Percentiles rank a stretch among this genome's conserved stretches.
Conservation (phyloP, 352 stramenopile genomes). For the Pythium aristosporum region DNA sequence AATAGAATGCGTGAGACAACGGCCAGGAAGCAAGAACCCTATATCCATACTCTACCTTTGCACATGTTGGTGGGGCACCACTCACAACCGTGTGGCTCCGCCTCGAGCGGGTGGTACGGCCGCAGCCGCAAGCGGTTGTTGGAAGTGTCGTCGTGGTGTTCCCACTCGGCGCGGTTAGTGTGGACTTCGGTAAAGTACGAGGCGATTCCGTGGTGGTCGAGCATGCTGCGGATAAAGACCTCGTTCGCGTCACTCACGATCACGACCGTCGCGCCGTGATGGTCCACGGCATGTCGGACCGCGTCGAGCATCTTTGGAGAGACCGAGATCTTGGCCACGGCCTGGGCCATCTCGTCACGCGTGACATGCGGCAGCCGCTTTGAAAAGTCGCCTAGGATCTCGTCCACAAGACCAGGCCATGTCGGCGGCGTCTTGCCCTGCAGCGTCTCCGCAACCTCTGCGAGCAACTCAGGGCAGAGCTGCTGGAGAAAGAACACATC, state of each 20-base stretch:
- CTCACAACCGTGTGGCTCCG: conserved; percentile 26
- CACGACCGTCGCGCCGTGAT: conserved; percentile 19
- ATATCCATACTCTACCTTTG: no score
- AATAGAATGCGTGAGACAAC: neutral
- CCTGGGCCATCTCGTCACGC: conserved; percentile 22
- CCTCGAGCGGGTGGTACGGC: conserved; percentile 25
- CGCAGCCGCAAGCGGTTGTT: conserved; percentile 19
- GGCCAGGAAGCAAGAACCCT: no score
- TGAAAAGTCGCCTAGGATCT: conserved; percentile 8
- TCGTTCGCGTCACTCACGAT: conserved; percentile 37
- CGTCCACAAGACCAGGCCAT: conserved; percentile 16
- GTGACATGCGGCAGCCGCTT: conserved; percentile 12
- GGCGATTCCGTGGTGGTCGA: conserved; percentile 18
- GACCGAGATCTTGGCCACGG: conserved; percentile 13
- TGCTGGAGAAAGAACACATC: conserved; percentile 14
- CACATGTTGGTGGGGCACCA: conserved; percentile 36
- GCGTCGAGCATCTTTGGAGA: conserved; percentile 10
- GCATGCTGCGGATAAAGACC: conserved; percentile 31
- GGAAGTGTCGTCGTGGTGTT: neutral
- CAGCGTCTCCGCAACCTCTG: conserved; percentile 7
- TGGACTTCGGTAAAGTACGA: conserved; percentile 21
- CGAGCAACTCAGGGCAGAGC: conserved; percentile 8
- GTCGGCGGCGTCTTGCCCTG: conserved; percentile 10
- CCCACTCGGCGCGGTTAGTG: conserved; percentile 28
- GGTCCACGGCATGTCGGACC: conserved; percentile 12